Evolutionary conservation across 2,329 filamentous ascomycete genomes (phyloP), one percentile per base, ranked within the genome.

Genomic region (Alternaria sp.): DNA sequence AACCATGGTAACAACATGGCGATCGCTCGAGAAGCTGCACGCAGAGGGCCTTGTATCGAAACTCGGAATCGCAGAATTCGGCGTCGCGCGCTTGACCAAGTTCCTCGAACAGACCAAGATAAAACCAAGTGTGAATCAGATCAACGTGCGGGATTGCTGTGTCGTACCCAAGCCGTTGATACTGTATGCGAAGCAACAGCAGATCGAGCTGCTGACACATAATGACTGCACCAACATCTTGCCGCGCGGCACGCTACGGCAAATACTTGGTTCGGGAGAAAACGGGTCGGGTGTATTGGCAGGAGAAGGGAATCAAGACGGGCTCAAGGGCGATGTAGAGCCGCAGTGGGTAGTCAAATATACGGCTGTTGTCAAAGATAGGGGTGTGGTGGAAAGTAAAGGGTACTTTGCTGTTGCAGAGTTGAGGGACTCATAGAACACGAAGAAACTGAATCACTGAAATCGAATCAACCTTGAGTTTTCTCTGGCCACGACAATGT

Each of bases 291-390:
- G 92, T 8, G 87, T 97, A 10, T 83, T 97, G 62, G 90, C 90
- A 6, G 88, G 88, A n/a, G 83, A 85, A 14, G 79, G 74, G 1
- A 81, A 75, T 73, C 82, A 79, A 18, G 79, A 83, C 10, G 91
- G 92, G 0, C 83, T 97, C 61, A 85, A 87, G 70, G 94, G 93
- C 5, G 89, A 97, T 68, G 86, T 98, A 53, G 87, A 88, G 62
- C 94, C 96, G 26, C 90, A 95, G 78, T 99, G 96, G 95, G 96
- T 98, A 26, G 91, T 95, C 70, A 97, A 98, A 79, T 99, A 99
- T 79, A 97, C 95, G 41, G 96, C 96, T 1, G 95, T 98, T 62
- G 93, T 98, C 44, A 92, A 92, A 79, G 92, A 98, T 78, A 87
- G 96, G 58, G 96, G 96, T 14, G 96, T 99, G 9, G 95, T 99